A percentile compares a stretch with the other conserved stretches of the same genome.
Evolutionary conservation across 768 basidiomycete genomes (phyloP).

Genomic region (Tubosaeta sp.): DNA sequence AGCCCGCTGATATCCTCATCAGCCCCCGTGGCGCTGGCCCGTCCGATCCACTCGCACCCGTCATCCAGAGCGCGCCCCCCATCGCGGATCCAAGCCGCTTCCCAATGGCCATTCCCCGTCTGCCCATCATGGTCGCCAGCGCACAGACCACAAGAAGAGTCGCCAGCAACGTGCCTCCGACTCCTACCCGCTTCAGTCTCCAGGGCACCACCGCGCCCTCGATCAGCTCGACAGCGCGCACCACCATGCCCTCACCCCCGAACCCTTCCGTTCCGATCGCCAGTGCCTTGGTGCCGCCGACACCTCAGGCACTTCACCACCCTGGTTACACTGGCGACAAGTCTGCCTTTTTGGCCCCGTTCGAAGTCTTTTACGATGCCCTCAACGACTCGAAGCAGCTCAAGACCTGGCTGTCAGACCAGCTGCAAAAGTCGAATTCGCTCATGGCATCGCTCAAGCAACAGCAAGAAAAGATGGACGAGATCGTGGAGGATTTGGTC

Average conservation of each 20-base stretch:
- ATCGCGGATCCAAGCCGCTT: constrained; percentile 44
- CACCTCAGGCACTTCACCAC: constrained; percentile 61
- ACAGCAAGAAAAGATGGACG: constrained; percentile 61
- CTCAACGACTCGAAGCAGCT: constrained; percentile 76
- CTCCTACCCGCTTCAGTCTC: constrained; percentile 59
- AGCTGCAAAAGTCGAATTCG: constrained; percentile 59
- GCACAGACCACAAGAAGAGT: constrained; percentile 49
- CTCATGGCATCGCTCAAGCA: constrained; percentile 50
- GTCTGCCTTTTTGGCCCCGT: constrained; percentile 75
- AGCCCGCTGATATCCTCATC: constrained; percentile 78
- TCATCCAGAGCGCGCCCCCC: constrained; percentile 75
- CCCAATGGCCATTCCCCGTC: constrained; percentile 63
- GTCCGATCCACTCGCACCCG: constrained; percentile 54
- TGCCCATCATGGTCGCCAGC: constrained; percentile 46
- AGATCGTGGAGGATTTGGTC: constrained; percentile 54
- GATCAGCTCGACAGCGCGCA: constrained; percentile 25
- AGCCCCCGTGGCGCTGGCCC: constrained; percentile 57
- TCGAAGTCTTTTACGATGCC: constrained; percentile 81
- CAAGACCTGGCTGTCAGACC: constrained; percentile 71
- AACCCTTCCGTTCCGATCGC: constrained; percentile 66
- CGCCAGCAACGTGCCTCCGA: constrained; percentile 63
- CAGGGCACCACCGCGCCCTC: constrained; percentile 26
- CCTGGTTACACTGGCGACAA: constrained; percentile 62
- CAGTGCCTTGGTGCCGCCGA: constrained; percentile 59
- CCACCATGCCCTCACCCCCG: constrained; percentile 46